Conservation (phyloP, 345 rosid genomes). For the Heritiera littoralis region DNA sequence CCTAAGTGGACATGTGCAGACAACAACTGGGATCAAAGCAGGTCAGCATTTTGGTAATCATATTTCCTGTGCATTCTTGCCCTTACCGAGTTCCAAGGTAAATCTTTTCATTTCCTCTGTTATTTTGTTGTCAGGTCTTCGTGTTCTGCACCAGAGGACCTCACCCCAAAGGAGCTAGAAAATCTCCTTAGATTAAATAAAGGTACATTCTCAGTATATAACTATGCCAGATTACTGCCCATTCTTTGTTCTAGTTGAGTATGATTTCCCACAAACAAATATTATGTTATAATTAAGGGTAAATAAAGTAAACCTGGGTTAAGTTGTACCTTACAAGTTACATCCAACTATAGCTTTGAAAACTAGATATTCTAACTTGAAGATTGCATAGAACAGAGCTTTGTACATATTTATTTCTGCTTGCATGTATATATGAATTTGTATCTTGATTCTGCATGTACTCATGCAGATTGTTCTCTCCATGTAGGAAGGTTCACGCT, state of each 20-base stretch:
- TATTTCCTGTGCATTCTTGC: neutral
- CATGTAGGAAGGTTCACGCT: neutral
- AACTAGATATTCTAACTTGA: neutral
- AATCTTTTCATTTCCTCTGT: conserved; percentile 9
- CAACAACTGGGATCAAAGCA: conserved; percentile 78
- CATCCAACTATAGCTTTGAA: neutral
- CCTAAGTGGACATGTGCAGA: conserved; percentile 82
- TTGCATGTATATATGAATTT: neutral
- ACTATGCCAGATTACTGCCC: neutral
- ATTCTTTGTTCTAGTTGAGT: neutral
- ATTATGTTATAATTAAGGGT: neutral
- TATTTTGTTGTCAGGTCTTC: conserved; percentile 57
- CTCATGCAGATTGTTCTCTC: neutral
- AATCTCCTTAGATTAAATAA: conserved; percentile 62
- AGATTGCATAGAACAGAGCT: neutral
- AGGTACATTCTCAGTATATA: conserved; percentile 39
- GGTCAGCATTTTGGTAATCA: conserved; percentile 37
- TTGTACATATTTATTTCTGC: neutral
- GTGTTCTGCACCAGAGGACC: conserved; percentile 88
- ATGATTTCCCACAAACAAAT: neutral
- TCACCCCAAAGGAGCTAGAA: conserved; percentile 73
- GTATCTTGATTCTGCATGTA: neutral
- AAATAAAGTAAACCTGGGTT: neutral
- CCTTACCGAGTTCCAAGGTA: conserved; percentile 6
- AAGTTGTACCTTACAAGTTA: neutral